These are phyloP conservation scores for Salix koriyanagi DNA, from an alignment of 345 rosid species.

Conservation along the genomic window DNA sequence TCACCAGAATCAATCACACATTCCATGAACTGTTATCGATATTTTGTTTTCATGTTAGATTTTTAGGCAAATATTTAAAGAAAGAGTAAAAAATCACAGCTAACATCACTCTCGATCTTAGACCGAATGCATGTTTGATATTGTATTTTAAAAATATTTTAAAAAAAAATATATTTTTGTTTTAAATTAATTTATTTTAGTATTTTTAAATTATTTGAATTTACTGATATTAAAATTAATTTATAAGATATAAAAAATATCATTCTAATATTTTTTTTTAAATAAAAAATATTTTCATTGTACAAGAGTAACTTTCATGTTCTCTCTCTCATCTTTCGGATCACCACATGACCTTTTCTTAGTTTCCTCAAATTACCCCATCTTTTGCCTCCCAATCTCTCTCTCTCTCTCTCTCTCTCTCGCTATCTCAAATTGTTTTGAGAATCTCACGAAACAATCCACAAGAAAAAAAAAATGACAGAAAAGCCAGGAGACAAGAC, in stretches of 20 bases:
- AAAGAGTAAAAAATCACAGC: not conserved
- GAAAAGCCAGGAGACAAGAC: constrained; percentile 3
- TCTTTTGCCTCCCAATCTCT: not conserved
- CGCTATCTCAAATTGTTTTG: not conserved
- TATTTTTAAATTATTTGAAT: no score
- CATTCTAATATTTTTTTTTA: no score
- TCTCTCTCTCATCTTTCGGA: constrained; percentile 42
- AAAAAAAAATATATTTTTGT: no score
- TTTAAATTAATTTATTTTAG: no score
- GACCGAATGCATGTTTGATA: not conserved
- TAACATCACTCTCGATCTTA: constrained; percentile 3
- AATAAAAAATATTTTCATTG: no score
- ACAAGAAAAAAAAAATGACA: not conserved
- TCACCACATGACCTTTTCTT: constrained; percentile 60
- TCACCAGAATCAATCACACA: not conserved
- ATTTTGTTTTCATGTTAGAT: not conserved
- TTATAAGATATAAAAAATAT: no score
- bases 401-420: not conserved
- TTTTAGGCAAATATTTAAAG: not conserved
- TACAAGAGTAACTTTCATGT: constrained; percentile 25
- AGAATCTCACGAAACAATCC: constrained; percentile 22
- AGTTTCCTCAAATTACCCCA: constrained; percentile 10
- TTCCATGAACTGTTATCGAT: not conserved
- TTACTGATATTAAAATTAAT: no score
- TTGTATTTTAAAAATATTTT: no score